These are phyloP conservation scores for Botryotinia narcissicola DNA, from an alignment of 2,329 filamentous ascomycete genomes.

Conservation along the genomic window DNA sequence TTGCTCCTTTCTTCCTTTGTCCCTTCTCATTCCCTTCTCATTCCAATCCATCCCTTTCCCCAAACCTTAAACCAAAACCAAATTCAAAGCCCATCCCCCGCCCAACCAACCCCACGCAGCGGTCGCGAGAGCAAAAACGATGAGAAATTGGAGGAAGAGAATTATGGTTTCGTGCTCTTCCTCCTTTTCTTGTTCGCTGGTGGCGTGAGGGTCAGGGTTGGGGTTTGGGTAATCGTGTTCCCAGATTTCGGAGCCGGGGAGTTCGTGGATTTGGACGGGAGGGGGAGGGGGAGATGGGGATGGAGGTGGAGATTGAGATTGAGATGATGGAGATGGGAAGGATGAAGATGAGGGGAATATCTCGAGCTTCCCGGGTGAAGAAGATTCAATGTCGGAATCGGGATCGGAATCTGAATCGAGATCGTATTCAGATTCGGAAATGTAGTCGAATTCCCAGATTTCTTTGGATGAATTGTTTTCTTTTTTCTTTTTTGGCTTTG, in stretches of 20 bases:
- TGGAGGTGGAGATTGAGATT: neutral
- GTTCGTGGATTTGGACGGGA: neutral
- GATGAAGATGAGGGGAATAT: too few relatives aligned
- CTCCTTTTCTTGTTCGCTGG: neutral
- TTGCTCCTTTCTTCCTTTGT: neutral
- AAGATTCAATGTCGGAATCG: neutral
- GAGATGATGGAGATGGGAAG: too few relatives aligned
- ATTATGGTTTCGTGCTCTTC: neutral
- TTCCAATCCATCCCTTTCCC: too few relatives aligned
- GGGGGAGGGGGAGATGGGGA: neutral
- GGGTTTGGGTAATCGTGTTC: neutral
- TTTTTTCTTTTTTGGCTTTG: neutral
- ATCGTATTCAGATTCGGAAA: neutral
- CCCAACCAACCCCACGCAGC: neutral
- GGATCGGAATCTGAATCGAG: neutral
- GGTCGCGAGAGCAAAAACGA: neutral
- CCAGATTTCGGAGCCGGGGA: neutral
- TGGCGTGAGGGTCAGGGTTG: rapidly evolving
- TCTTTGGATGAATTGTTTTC: neutral
- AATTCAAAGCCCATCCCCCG: neutral
- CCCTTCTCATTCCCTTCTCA: too few relatives aligned
- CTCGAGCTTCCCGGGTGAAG: too few relatives aligned
- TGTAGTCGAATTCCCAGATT: constrained; percentile 10
- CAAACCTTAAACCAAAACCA: neutral
- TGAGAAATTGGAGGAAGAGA: neutral